These are phyloP conservation scores for Penicillium roqueforti DNA, from an alignment of 495 filamentous ascomycete genomes.

Conservation along the genomic window DNA sequence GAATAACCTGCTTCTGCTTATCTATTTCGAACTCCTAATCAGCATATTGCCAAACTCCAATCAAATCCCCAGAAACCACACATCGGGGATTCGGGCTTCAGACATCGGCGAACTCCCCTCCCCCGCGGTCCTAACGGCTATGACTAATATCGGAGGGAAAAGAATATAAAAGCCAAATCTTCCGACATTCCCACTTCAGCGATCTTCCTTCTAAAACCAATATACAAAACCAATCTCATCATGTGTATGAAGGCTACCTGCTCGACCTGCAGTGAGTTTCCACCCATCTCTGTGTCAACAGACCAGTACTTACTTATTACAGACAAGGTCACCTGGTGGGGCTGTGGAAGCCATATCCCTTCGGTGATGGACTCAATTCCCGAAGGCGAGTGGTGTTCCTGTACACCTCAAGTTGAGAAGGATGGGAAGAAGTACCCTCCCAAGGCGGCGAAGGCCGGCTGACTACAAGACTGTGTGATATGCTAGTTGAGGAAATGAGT, in stretches of 20 bases:
- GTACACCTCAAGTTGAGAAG: conserved; percentile 55
- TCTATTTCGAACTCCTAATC: no score
- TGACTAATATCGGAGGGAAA: conserved; percentile 22
- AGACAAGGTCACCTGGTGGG: conserved; percentile 68
- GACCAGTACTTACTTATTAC: conserved; percentile 5
- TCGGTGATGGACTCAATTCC: conserved; percentile 61
- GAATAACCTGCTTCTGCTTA: no score
- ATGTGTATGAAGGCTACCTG: conserved; percentile 52
- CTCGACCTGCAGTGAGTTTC: conserved; percentile 44
- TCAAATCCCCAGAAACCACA: not conserved
- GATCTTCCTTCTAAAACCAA: not conserved
- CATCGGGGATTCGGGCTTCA: conserved; percentile 32
- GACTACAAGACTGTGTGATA: conserved; percentile 26
- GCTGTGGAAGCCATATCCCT: conserved; percentile 67
- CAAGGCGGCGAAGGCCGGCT: conserved; percentile 46
- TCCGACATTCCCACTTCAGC: not conserved
- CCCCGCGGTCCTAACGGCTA: not conserved
- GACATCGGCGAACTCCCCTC: conserved; percentile 20
- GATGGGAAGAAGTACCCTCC: conserved; percentile 62
- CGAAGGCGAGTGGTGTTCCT: conserved; percentile 58
- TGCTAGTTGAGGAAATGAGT: conserved; percentile 3
- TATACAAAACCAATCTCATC: conserved; percentile 5
- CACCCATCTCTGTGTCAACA: no score
- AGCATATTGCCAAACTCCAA: not conserved
- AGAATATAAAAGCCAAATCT: conserved; percentile 22